These are phyloP conservation scores for Alternaria ventricosa DNA, from an alignment of 2,329 filamentous ascomycete genomes.

Conservation along the genomic window DNA sequence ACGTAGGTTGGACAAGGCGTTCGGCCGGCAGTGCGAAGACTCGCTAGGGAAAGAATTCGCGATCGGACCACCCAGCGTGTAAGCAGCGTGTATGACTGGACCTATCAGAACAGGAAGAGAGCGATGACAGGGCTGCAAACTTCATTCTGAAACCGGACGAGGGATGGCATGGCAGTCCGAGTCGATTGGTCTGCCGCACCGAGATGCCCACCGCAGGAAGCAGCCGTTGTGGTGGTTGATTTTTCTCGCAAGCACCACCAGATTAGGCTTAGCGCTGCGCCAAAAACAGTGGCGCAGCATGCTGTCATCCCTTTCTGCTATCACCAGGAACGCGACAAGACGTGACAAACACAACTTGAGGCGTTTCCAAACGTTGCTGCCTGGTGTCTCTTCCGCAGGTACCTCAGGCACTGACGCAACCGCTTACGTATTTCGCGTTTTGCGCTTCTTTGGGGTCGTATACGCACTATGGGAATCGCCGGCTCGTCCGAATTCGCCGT, in stretches of 20 bases:
- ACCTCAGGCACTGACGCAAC: constrained; percentile 29
- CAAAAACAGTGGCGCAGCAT: constrained; percentile 15
- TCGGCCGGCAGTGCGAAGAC: not conserved
- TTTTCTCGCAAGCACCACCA: constrained; percentile 33
- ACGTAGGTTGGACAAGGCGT: not conserved
- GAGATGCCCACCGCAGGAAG: constrained; percentile 14
- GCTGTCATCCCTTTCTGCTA: not conserved
- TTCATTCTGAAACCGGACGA: constrained; percentile 14
- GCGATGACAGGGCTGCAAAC: constrained; percentile 12
- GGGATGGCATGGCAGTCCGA: constrained; percentile 14
- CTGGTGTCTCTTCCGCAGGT: constrained; percentile 11
- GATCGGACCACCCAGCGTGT: constrained; percentile 16
- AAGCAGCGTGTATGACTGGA: not conserved
- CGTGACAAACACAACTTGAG: not conserved
- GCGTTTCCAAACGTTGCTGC: constrained; percentile 10
- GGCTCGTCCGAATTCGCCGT: not conserved
- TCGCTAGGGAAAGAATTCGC: constrained; percentile 20
- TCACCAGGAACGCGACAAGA: not conserved
- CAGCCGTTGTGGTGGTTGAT: constrained; percentile 9
- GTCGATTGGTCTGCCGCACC: constrained; percentile 15
- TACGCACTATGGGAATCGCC: not conserved
- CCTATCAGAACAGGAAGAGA: constrained; percentile 21
- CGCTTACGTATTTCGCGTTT: constrained; percentile 18
- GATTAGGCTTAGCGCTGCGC: constrained; percentile 16
- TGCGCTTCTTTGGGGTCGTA: not conserved